phyloP scores from a whole-genome alignment of 83 land plant species.

The Isoetes engelmannii region DNA sequence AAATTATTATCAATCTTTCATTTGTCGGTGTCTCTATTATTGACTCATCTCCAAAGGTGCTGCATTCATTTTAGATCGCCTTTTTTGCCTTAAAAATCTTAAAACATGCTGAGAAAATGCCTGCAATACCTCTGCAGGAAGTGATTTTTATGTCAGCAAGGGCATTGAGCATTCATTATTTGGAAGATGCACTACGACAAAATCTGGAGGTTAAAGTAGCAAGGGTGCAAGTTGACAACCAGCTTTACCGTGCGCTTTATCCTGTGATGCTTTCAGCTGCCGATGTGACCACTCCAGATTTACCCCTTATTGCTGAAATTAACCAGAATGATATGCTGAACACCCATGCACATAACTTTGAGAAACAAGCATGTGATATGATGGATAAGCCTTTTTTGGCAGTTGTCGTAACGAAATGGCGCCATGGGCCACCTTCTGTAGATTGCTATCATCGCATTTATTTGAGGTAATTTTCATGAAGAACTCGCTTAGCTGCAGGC shows the following conservation, averaged over 20 bases:
- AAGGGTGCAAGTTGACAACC: conserved; percentile 82
- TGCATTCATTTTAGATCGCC: not conserved
- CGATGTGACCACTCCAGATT: conserved; percentile 14
- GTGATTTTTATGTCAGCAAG: conserved; percentile 65
- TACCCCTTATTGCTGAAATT: too few species aligned
- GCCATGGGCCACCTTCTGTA: conserved; percentile 46
- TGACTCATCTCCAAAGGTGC: conserved; percentile 66
- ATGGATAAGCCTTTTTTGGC: conserved; percentile 38
- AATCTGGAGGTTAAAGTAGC: conserved; percentile 47
- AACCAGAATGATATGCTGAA: too few species aligned
- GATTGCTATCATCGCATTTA: conserved; percentile 65
- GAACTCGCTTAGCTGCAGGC: too few species aligned
- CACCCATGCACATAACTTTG: too few species aligned
- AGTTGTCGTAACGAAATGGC: conserved; percentile 61
- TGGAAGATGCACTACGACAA: conserved; percentile 60
- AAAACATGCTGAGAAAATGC: not conserved
- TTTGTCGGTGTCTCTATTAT: conserved; percentile 71
- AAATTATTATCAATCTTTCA: conserved; percentile 37
- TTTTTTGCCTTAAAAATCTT: too few species aligned
- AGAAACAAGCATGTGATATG: not conserved
- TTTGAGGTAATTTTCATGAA: conserved; percentile 36
- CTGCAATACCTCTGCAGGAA: conserved; percentile 43
- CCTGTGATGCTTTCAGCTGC: conserved; percentile 75
- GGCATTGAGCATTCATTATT: conserved; percentile 41
- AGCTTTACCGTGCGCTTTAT: conserved; percentile 57